phyloP scores from a whole-genome alignment of 2,329 filamentous ascomycete genomes.

The Apiospora rasikravindrae region DNA sequence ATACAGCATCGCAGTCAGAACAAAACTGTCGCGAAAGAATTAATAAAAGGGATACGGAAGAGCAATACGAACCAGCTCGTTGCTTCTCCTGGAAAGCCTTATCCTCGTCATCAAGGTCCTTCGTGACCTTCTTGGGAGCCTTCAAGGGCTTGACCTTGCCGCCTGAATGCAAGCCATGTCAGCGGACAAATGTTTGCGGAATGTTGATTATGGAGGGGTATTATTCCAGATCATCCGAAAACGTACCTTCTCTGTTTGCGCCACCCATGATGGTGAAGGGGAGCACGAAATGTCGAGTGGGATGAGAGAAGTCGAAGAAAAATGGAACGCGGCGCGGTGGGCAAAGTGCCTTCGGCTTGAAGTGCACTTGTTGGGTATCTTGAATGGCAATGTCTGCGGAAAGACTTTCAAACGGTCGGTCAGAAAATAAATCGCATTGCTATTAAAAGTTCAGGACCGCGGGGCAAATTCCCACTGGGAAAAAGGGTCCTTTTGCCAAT shows the following conservation, averaged over 20 bases:
- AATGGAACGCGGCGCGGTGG: neutral
- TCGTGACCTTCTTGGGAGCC: slow-evolving; percentile 82
- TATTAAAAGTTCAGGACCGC: slow-evolving; percentile 28
- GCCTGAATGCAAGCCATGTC: slow-evolving; percentile 53
- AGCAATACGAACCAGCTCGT: slow-evolving; percentile 71
- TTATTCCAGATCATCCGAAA: neutral
- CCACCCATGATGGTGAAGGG: slow-evolving; percentile 63
- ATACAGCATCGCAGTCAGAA: slow-evolving; percentile 37
- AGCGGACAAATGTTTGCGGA: neutral
- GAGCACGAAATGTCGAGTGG: neutral
- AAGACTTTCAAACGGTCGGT: slow-evolving; percentile 13
- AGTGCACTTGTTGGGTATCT: slow-evolving; percentile 13
- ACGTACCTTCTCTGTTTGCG: slow-evolving; percentile 67
- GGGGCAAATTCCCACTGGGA: slow-evolving; percentile 26
- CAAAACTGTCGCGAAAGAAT: neutral
- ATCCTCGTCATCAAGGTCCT: slow-evolving; percentile 88
- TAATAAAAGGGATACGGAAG: neutral
- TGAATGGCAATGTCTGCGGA: neutral
- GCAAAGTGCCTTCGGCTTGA: neutral
- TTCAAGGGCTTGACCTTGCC: slow-evolving; percentile 88
- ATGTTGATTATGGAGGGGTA: neutral
- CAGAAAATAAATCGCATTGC: slow-evolving; percentile 14
- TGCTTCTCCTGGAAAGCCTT: slow-evolving; percentile 83
- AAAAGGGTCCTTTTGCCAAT: neutral
- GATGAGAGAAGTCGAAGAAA: neutral